Percentiles rank a stretch among this genome's conserved stretches.
phyloP scores from a whole-genome alignment of 148 eudicot species.

The Agrostemma githago region DNA sequence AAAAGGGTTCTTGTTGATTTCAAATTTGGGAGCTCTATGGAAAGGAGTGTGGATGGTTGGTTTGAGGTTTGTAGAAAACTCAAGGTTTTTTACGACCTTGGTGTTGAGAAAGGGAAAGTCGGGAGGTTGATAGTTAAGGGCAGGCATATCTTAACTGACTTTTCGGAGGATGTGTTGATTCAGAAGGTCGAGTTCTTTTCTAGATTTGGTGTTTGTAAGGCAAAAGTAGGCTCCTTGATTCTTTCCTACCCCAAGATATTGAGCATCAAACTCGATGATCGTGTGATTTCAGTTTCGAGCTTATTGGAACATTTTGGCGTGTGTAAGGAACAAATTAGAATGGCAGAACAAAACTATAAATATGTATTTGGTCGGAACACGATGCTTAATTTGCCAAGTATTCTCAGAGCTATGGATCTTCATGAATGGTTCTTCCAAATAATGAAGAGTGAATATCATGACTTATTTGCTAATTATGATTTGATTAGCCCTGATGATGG shows the following conservation, averaged over 20 bases:
- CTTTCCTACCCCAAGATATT: slow-evolving; percentile 49
- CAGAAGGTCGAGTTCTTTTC: slow-evolving; percentile 51
- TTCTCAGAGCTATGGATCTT: slow-evolving; percentile 59
- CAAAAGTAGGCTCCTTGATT: slow-evolving; percentile 47
- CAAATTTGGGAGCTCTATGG: slow-evolving; percentile 31
- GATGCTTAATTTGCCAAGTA: slow-evolving; percentile 50
- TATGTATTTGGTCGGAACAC: slow-evolving; percentile 57
- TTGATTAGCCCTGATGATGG: slow-evolving; percentile 36
- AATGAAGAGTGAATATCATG: slow-evolving; percentile 36
- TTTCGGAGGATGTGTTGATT: slow-evolving; percentile 40
- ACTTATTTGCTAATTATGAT: slow-evolving; percentile 30
- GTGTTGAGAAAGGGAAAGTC: slow-evolving; percentile 42
- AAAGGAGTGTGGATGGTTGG: slow-evolving; percentile 42
- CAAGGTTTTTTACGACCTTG: slow-evolving; percentile 52
- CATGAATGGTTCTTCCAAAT: slow-evolving; percentile 55
- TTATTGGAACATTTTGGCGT: slow-evolving; percentile 50
- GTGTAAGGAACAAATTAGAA: neutral
- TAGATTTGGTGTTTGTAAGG: slow-evolving; percentile 39
- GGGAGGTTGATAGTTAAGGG: slow-evolving; percentile 42
- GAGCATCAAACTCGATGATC: slow-evolving; percentile 35
- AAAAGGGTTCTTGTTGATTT: slow-evolving; percentile 43
- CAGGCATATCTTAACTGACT: slow-evolving; percentile 36
- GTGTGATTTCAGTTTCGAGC: slow-evolving; percentile 42
- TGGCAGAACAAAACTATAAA: slow-evolving; percentile 34
- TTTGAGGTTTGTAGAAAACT: slow-evolving; percentile 46